These are phyloP conservation scores for Xylariaceae sp. DNA, from an alignment of 2,329 filamentous ascomycete species.

Conservation along the genomic window DNA sequence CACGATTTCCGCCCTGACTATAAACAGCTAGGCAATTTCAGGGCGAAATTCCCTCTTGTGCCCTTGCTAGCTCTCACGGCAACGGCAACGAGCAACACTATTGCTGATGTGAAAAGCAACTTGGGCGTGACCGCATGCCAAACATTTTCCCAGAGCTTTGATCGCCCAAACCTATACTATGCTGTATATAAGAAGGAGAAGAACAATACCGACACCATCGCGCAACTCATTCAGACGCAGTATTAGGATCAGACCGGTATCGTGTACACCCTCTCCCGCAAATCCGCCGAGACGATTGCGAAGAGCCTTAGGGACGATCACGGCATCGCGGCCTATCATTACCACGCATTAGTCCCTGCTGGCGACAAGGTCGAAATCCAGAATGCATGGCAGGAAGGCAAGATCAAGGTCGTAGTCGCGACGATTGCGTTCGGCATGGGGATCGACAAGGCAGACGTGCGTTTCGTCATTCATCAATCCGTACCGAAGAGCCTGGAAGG, in stretches of 20 bases:
- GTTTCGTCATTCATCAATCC: slow-evolving; percentile 90
- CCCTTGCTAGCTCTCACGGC: slow-evolving; percentile 94
- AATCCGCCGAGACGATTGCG: slow-evolving; percentile 76
- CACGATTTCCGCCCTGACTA: slow-evolving; percentile 97
- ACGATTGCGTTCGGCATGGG: slow-evolving; percentile 99
- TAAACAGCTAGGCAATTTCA: slow-evolving; percentile 73
- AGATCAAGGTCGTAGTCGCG: slow-evolving; percentile 84
- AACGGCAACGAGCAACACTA: slow-evolving; percentile 89
- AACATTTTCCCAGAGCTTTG: slow-evolving; percentile 87
- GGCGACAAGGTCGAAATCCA: slow-evolving; percentile 68
- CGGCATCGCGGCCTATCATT: slow-evolving; percentile 72
- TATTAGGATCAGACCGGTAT: slow-evolving; percentile 78
- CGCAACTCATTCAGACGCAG: slow-evolving; percentile 62
- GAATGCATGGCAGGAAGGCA: slow-evolving; percentile 74
- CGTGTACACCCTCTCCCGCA: slow-evolving; percentile 84
- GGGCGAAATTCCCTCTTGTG: slow-evolving; percentile 67
- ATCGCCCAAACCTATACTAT: slow-evolving; percentile 89
- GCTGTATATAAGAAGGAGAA: slow-evolving; percentile 71
- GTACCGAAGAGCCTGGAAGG: slow-evolving; percentile 94
- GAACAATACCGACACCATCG: slow-evolving; percentile 49
- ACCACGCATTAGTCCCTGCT: slow-evolving; percentile 74
- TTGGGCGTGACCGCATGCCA: slow-evolving; percentile 73
- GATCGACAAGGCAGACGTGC: slow-evolving; percentile 93
- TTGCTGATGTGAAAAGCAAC: slow-evolving; percentile 84
- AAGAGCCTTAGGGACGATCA: slow-evolving; percentile 53